Conservation (phyloP, 345 rosid species). For the Salix koriyanagi region DNA sequence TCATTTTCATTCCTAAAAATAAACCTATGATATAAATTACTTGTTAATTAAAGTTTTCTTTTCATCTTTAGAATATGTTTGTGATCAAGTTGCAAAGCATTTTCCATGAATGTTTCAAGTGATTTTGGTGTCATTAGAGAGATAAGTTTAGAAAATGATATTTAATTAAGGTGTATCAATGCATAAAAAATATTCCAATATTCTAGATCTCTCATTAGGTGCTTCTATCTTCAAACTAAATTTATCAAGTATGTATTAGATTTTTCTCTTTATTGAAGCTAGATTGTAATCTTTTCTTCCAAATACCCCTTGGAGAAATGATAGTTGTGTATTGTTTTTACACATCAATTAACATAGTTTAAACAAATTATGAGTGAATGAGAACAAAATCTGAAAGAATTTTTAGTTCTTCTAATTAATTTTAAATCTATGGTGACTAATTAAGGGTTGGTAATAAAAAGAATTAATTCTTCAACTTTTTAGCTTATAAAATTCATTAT, state of each 20-base stretch:
- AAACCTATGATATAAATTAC: not conserved
- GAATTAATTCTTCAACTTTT: too few species aligned
- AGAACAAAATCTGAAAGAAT: too few species aligned
- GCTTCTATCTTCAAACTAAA: not conserved
- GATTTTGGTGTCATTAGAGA: not conserved
- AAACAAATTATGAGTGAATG: too few species aligned
- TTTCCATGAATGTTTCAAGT: not conserved
- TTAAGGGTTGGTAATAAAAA: too few species aligned
- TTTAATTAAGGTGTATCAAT: not conserved
- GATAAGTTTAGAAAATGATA: not conserved
- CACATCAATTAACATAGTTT: too few species aligned
- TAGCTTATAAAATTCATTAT: too few species aligned
- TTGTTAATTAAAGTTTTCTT: not conserved
- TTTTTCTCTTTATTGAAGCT: not conserved
- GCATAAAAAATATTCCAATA: not conserved
- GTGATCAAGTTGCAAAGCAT: not conserved
- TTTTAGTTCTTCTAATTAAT: too few species aligned
- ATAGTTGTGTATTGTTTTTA: not conserved
- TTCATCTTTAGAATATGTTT: not conserved
- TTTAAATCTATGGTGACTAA: too few species aligned
- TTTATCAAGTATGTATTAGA: not conserved
- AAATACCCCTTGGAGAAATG: not conserved
- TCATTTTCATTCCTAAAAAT: not conserved
- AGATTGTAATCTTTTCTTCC: not conserved
- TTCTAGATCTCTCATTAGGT: not conserved